Conservation (phyloP, 495 filamentous ascomycete species). For the Friedmanniomyces simplex region DNA sequence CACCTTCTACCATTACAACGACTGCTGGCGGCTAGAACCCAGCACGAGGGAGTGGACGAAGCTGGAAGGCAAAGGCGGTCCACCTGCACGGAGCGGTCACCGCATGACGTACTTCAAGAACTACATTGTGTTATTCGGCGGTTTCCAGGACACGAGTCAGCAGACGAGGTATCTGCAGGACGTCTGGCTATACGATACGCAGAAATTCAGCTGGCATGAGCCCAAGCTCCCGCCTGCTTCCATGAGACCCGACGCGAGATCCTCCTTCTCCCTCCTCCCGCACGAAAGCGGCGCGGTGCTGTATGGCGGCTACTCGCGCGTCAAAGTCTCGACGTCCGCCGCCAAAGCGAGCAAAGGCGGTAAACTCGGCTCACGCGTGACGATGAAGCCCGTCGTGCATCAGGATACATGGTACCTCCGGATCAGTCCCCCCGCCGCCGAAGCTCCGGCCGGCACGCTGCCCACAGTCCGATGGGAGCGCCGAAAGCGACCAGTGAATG, state of each 20-base stretch:
- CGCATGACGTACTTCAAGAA: constrained; percentile 92
- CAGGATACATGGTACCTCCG: constrained; percentile 90
- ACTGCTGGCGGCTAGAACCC: constrained; percentile 89
- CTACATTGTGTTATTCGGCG: constrained; percentile 64
- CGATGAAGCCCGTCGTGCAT: constrained; percentile 77
- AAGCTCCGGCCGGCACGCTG: constrained; percentile 47
- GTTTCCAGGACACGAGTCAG: constrained; percentile 92
- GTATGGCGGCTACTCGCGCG: constrained; percentile 86
- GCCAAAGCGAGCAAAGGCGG: constrained; percentile 54
- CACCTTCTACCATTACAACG: constrained; percentile 98
- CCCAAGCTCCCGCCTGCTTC: constrained; percentile 60
- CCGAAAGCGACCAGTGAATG: constrained; percentile 82
- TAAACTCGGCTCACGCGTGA: constrained; percentile 47
- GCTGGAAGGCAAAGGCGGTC: constrained; percentile 73
- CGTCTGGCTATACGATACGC: constrained; percentile 58
- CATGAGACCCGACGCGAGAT: constrained; percentile 79
- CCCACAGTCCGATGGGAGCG: constrained; percentile 81
- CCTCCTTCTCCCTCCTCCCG: constrained; percentile 80
- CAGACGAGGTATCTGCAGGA: constrained; percentile 81
- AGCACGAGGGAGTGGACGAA: constrained; percentile 77
- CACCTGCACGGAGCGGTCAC: constrained; percentile 84
- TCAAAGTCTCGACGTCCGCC: constrained; percentile 52
- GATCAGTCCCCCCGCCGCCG: constrained; percentile 58
- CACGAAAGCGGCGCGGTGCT: constrained; percentile 81
- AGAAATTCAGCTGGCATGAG: constrained; percentile 65